These are phyloP conservation scores for Neodidymelliopsis sp. DNA, from an alignment of 2,329 filamentous ascomycete genomes.

Conservation along the genomic window DNA sequence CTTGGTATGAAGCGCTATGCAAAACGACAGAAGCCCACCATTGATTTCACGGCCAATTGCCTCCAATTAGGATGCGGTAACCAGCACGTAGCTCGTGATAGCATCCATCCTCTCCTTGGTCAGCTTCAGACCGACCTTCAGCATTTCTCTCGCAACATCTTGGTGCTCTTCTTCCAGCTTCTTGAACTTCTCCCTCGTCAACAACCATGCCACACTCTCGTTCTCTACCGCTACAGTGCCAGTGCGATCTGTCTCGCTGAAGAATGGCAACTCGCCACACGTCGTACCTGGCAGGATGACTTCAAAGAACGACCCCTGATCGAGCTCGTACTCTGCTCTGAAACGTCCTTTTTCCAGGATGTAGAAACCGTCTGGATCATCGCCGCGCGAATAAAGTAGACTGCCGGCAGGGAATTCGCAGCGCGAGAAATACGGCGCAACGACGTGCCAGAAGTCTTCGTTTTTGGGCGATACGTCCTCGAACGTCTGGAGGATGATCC, in stretches of 20 bases:
- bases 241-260: constrained; percentile 86
- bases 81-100: constrained; percentile 59
- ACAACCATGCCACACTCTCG: constrained; percentile 81
- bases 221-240: constrained; percentile 85
- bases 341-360: constrained; percentile 89
- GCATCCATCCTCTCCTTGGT: constrained; percentile 91
- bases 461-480: constrained; percentile 84
- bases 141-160: constrained; percentile 81
- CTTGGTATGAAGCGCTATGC: background rate
- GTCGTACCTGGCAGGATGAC: constrained; percentile 94
- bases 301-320: constrained; percentile 88
- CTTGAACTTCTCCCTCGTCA: constrained; percentile 76
- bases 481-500: constrained; percentile 94
- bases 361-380: constrained; percentile 84
- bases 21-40: background rate
- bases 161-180: constrained; percentile 74
- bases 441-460: constrained; percentile 94
- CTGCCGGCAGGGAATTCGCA: constrained; percentile 73
- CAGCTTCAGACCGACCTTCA: constrained; percentile 88
- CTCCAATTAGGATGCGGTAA: constrained; percentile 40
- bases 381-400: constrained; percentile 77
- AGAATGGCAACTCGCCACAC: constrained; percentile 95
- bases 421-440: constrained; percentile 75
- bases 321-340: constrained; percentile 86
- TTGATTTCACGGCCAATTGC: too few relatives aligned